Conservation (phyloP, 768 basidiomycete genomes). For the Asterophora lycoperdoides region DNA sequence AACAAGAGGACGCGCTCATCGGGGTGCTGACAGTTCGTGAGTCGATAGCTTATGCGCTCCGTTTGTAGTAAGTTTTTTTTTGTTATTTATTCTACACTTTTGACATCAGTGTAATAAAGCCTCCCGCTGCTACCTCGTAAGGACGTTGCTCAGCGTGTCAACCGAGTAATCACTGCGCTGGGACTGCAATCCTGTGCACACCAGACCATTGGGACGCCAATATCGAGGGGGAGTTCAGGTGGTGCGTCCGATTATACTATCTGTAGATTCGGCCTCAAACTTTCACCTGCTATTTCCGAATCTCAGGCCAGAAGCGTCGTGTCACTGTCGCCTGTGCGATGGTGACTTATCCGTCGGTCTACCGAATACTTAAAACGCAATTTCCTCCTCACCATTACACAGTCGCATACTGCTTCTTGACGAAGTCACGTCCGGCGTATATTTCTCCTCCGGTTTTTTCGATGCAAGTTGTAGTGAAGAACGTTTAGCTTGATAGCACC, state of each 20-base stretch:
- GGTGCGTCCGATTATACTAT: slow-evolving; percentile 23
- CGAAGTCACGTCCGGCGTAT: slow-evolving; percentile 52
- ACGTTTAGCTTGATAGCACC: slow-evolving; percentile 42
- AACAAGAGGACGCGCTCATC: slow-evolving; percentile 57
- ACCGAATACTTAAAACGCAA: not conserved
- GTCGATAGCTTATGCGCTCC: slow-evolving; percentile 47
- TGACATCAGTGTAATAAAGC: slow-evolving; percentile 15
- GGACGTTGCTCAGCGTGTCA: slow-evolving; percentile 37
- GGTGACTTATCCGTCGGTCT: slow-evolving; percentile 47
- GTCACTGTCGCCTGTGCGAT: slow-evolving; percentile 57
- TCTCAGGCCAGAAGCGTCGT: slow-evolving; percentile 54
- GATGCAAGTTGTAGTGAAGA: not conserved
- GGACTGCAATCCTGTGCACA: slow-evolving; percentile 46
- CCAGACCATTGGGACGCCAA: slow-evolving; percentile 53
- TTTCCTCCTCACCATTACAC: not conserved
- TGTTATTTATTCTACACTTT: no score
- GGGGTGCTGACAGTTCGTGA: slow-evolving; percentile 57
- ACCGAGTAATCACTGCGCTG: slow-evolving; percentile 39
- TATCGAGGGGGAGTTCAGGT: slow-evolving; percentile 57
- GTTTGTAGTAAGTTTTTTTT: slow-evolving; percentile 36
- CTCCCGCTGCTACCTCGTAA: slow-evolving; percentile 33
- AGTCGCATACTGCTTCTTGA: slow-evolving; percentile 58
- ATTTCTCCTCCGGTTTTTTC: slow-evolving; percentile 7
- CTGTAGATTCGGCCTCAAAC: not conserved
- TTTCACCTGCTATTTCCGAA: not conserved